These are phyloP conservation scores for Pleurotus ostreatus DNA, from an alignment of 768 basidiomycete species.

Conservation along the genomic window DNA sequence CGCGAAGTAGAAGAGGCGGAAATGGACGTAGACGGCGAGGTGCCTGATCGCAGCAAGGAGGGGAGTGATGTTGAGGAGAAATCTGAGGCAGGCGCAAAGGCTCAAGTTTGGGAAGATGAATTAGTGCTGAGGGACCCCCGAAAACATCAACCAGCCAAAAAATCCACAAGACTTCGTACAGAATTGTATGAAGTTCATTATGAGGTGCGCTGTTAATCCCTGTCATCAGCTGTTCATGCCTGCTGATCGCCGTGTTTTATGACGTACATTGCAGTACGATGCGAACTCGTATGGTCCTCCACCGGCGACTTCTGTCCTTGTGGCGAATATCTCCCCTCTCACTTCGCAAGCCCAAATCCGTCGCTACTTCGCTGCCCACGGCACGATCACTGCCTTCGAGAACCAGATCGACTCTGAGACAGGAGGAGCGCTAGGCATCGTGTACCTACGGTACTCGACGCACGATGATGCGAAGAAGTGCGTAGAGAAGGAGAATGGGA, in stretches of 20 bases:
- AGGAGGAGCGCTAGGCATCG: constrained; percentile 81
- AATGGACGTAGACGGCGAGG: constrained; percentile 3
- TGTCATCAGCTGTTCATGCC: constrained; percentile 14
- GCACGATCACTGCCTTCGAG: constrained; percentile 63
- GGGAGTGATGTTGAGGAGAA: background rate
- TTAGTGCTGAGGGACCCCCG: constrained; percentile 51
- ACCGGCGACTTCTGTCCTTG: constrained; percentile 70
- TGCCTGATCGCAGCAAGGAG: background rate
- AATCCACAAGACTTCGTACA: constrained; percentile 19
- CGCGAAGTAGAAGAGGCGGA: constrained; percentile 19
- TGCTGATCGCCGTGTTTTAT: constrained; percentile 1
- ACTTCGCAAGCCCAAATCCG: constrained; percentile 64
- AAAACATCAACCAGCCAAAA: constrained; percentile 31
- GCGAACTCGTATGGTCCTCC: constrained; percentile 64
- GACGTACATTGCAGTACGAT: constrained; percentile 55
- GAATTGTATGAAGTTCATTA: constrained; percentile 47
- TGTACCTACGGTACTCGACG: constrained; percentile 62
- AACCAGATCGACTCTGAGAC: constrained; percentile 74
- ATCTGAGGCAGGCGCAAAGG: constrained; percentile 1
- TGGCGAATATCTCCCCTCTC: constrained; percentile 68
- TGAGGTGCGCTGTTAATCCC: constrained; percentile 38
- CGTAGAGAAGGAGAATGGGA: constrained; percentile 63
- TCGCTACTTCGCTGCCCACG: constrained; percentile 60
- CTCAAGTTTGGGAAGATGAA: constrained; percentile 27
- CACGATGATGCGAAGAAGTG: constrained; percentile 70